phyloP scores from a whole-genome alignment of 75 land plant genomes.

The Cunninghamia lanceolata region DNA sequence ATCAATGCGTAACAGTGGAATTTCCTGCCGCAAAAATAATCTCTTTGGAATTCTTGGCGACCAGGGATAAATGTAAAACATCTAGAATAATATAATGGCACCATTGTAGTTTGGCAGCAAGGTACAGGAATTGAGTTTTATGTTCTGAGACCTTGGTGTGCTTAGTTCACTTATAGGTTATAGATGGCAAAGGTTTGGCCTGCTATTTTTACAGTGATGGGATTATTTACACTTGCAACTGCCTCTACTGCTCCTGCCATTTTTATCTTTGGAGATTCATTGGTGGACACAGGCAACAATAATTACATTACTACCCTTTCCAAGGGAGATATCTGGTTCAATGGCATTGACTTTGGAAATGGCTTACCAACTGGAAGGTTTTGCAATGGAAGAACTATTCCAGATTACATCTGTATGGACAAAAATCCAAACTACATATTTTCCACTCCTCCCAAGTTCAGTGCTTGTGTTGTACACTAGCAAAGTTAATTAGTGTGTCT shows the following conservation, averaged over 20 bases:
- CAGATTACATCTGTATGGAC: conserved; percentile 24
- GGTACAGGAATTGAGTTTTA: background rate
- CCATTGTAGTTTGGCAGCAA: background rate
- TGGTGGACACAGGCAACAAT: conserved; percentile 39
- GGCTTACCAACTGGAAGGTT: conserved; percentile 31
- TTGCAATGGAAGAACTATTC: conserved; percentile 30
- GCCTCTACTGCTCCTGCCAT: conserved; percentile 1
- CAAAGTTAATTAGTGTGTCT: background rate
- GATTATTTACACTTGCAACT: background rate
- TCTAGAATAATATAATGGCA: background rate
- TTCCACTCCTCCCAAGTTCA: background rate
- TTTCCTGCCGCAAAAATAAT: too few species aligned
- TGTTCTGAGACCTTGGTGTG: background rate
- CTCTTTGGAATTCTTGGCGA: too few species aligned
- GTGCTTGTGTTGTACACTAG: background rate
- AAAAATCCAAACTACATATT: background rate
- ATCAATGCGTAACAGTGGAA: too few species aligned
- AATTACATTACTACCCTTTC: conserved; percentile 32
- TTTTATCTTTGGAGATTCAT: conserved; percentile 40
- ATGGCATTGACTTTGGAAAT: conserved; percentile 29
- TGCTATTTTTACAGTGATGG: background rate
- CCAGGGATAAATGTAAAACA: background rate
- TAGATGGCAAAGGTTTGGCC: background rate
- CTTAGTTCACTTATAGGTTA: background rate
- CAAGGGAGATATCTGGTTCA: conserved; percentile 22